These are phyloP conservation scores for Geotrichum ghanense DNA, from an alignment of 805 yeast species.

Conservation along the genomic window DNA sequence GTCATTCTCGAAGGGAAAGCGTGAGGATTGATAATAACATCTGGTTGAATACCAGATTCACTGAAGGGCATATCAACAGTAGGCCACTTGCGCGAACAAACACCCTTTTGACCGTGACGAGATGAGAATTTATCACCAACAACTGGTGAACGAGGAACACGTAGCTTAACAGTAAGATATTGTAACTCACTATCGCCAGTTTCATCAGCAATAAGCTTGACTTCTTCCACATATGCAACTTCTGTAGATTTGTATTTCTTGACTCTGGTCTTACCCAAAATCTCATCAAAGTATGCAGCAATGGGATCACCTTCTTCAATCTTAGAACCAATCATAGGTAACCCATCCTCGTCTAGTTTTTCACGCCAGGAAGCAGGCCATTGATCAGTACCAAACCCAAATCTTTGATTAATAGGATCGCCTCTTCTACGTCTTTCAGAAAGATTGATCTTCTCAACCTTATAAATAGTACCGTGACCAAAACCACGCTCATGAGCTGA, in stretches of 20 bases:
- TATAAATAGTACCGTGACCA: slow-evolving; percentile 93
- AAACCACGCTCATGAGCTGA: slow-evolving; percentile 97
- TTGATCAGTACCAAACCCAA: slow-evolving; percentile 86
- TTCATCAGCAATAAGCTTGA: slow-evolving; percentile 83
- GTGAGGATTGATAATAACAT: slow-evolving; percentile 94
- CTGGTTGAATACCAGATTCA: slow-evolving; percentile 95
- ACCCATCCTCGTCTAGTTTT: slow-evolving; percentile 82
- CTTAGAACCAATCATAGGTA: slow-evolving; percentile 78
- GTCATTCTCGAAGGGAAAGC: slow-evolving; percentile 99
- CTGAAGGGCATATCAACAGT: slow-evolving; percentile 93
- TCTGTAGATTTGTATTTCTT: slow-evolving; percentile 91
- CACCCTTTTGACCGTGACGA: slow-evolving; percentile 98
- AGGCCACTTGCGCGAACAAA: slow-evolving; percentile 97
- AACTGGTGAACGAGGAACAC: slow-evolving; percentile 83
- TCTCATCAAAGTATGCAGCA: slow-evolving; percentile 85
- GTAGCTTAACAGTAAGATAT: slow-evolving; percentile 72
- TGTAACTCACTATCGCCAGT: slow-evolving; percentile 68
- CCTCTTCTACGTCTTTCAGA: slow-evolving; percentile 70
- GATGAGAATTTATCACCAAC: slow-evolving; percentile 98
- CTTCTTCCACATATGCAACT: slow-evolving; percentile 92
- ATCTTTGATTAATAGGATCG: slow-evolving; percentile 88
- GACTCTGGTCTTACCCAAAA: slow-evolving; percentile 78
- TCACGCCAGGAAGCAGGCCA: slow-evolving; percentile 91
- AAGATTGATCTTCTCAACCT: slow-evolving; percentile 85
- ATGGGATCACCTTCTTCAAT: slow-evolving; percentile 96